Percentiles rank a stretch among this genome's conserved stretches.
phyloP scores from a whole-genome alignment of 257 asterid species.

The Petunia axillaris region DNA sequence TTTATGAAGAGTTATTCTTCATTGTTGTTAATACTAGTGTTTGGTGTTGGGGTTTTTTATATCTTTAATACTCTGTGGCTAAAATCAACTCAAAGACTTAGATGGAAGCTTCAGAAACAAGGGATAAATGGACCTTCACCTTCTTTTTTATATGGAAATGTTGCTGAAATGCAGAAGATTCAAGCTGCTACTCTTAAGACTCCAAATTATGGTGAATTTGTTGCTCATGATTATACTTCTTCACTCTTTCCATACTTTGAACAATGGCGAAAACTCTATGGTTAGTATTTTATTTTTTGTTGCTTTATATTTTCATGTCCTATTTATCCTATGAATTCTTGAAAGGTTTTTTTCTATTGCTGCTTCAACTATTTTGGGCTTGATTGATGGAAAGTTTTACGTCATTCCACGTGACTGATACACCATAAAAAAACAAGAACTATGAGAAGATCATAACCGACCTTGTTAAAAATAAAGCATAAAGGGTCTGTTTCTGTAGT shows the following conservation, averaged over 20 bases:
- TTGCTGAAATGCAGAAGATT: conserved; percentile 71
- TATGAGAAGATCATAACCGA: not conserved
- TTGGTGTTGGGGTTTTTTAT: conserved; percentile 33
- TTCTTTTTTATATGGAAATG: conserved; percentile 58
- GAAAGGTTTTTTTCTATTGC: not conserved
- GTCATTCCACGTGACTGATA: conserved; percentile 1
- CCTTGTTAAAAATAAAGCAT: not conserved
- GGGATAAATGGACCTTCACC: conserved; percentile 83
- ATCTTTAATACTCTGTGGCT: conserved; percentile 41
- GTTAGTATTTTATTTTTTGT: conserved; percentile 33
- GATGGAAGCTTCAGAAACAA: conserved; percentile 62
- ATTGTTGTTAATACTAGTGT: conserved; percentile 4
- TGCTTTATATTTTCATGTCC: not conserved
- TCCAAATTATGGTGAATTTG: conserved; percentile 43
- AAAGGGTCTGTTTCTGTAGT: not conserved
- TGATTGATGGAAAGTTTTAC: not conserved
- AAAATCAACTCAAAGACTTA: conserved; percentile 38
- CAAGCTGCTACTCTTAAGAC: conserved; percentile 44
- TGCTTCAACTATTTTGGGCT: not conserved
- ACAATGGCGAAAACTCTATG: conserved; percentile 80
- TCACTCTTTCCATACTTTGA: conserved; percentile 86
- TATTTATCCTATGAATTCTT: not conserved
- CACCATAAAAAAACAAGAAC: not conserved
- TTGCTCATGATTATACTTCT: conserved; percentile 87
- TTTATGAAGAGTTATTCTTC: not conserved